Conservation (phyloP, 306 rosid species). For the Oxytropis ochrocephala region DNA sequence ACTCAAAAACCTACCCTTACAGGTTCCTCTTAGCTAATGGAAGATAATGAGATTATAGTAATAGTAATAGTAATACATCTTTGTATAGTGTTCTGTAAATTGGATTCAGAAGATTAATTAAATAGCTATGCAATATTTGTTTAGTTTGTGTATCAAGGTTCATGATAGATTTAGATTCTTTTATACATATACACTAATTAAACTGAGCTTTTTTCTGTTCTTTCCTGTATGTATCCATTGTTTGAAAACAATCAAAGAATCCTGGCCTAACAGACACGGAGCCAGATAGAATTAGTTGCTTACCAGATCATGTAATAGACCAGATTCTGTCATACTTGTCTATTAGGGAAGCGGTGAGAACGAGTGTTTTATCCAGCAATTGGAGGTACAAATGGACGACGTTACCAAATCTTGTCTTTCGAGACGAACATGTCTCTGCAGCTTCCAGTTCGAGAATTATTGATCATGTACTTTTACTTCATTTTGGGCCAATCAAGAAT, state of each 20-base stretch:
- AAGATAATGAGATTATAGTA: too few species aligned
- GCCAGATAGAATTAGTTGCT: constrained; percentile 41
- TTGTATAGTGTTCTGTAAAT: too few species aligned
- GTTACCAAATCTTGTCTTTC: constrained; percentile 44
- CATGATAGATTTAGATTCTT: neutral
- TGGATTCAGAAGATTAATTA: too few species aligned
- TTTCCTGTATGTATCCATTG: neutral
- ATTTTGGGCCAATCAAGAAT: constrained; percentile 37
- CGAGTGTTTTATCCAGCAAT: too few species aligned
- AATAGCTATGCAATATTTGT: too few species aligned
- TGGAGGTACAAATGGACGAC: neutral
- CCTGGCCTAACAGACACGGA: constrained; percentile 27
- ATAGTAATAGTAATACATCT: too few species aligned
- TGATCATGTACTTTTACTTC: constrained; percentile 61
- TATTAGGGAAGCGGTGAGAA: constrained; percentile 38
- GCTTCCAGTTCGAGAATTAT: constrained; percentile 30
- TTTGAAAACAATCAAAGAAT: constrained; percentile 18
- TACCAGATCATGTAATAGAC: constrained; percentile 44
- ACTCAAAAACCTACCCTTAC: too few species aligned
- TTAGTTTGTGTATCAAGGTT: too few species aligned
- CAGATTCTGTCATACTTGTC: constrained; percentile 41
- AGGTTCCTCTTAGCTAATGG: too few species aligned
- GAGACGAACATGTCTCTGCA: constrained; percentile 11
- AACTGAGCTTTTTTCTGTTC: constrained; percentile 7
- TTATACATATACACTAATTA: neutral